Evolutionary conservation across 768 basidiomycete species (phyloP), one percentile per base, ranked within the genome.

Genomic region (Tricholoma furcatifolium): DNA sequence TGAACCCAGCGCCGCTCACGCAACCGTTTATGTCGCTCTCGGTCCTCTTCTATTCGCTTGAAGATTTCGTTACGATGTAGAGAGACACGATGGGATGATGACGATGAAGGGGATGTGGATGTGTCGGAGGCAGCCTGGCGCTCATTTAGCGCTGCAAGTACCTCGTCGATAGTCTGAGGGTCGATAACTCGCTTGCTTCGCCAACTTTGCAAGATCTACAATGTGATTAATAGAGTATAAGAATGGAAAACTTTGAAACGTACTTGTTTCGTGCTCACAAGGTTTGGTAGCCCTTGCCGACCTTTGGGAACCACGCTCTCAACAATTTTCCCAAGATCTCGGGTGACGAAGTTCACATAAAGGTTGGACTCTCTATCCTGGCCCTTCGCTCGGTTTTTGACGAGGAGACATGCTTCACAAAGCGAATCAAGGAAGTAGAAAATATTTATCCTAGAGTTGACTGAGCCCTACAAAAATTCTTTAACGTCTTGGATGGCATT

Each of bases 1-100:
- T 91, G 89, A n/a, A 91, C 89, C 93, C 93, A 96, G 40, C 93
- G 83, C 34, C 90, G 82, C 67, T 96, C 93, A 42, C 93, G 83
- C 2, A 96, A 76, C 11, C 93, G 84, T 70, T 96, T 96, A 63
- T 95, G 93, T 56, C 94, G 82, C 62, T 95, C 93, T 2, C 93
- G 77, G 66, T 95, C 93, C 60, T 95, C 93, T 66, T 96, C 92
- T 58, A 96, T 93, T 11, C 92, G 85, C 53, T 87, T 85, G 63
- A 91, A 79, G 24, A 92, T 80, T 47, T 94, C 91, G n/a, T 72
- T 69, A 8, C 81, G 79, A 2, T 84, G 76, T 44, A 88, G 77
- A 0, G 70, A 59, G 51, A 60, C 65, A 21, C 63, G 59, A n/a
- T 51, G 62, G 53, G 67, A 56, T 11, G 65, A 46, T n/a, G 67